A percentile compares a stretch with the other conserved stretches of the same genome.
Conservation (phyloP, 83 land plant species). For the Thuja plicata region DNA sequence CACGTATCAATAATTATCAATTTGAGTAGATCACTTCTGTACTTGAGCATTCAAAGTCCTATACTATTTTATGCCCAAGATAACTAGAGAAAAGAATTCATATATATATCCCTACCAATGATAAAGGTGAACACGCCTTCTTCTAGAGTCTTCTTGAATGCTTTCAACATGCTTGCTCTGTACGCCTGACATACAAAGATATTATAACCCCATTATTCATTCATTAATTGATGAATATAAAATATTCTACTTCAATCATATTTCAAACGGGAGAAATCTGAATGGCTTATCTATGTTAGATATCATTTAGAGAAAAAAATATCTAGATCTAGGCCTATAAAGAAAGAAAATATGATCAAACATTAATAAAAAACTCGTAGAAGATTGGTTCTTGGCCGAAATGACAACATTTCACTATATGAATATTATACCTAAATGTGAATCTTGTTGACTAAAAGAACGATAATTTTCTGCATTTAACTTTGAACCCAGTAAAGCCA, state of each 20-base stretch:
- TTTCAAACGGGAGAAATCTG: background rate
- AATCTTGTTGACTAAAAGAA: background rate
- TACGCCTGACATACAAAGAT: conserved; percentile 55
- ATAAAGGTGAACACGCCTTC: conserved; percentile 80
- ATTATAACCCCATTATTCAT: background rate
- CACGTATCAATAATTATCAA: background rate
- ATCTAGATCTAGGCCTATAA: background rate
- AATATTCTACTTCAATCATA: background rate
- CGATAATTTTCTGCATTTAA: background rate
- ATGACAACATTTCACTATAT: background rate
- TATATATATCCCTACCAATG: conserved; percentile 64
- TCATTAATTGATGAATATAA: background rate
- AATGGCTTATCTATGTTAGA: background rate
- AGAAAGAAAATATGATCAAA: background rate
- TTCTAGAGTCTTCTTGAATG: conserved; percentile 87
- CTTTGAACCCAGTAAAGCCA: background rate
- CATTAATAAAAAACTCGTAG: background rate
- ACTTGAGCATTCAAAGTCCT: background rate
- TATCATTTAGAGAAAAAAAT: background rate
- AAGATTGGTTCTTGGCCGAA: background rate
- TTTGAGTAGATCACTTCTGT: background rate
- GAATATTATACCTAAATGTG: background rate
- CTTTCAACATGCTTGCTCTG: conserved; percentile 91
- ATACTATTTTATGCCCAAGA: background rate
- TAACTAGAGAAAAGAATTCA: background rate